Base-by-base conservation (phyloP, 2,329 filamentous ascomycete genomes). In the Albophoma yamanashiensis region DNA sequence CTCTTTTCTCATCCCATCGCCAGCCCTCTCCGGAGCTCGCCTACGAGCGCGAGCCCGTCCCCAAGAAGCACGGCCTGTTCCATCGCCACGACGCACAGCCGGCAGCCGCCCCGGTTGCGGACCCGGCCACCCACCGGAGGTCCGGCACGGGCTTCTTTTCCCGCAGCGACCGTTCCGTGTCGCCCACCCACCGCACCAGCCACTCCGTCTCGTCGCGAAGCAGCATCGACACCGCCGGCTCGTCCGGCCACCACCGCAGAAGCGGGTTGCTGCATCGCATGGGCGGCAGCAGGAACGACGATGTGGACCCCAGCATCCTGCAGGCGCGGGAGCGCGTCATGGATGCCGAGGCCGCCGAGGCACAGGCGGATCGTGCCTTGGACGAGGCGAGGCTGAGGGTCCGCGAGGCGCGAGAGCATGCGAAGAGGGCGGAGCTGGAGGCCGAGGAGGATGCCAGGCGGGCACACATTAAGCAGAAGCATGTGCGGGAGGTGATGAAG, bases 391-490 rank as follows among this genome's bases (percentile, higher is more conserved):
- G 82, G 58, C 67, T 77, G 59, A 81, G 82, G 1, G 87, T 88
- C 0, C 78, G 80, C 34, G 83, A 87, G 64, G 87, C 87, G 0
- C 76, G 82, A 39, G 85, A 85, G 55, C 80, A 89, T 62, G 83
- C 88, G 2, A 82, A 80, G 73, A 73, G 77, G 17, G 73, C 89
- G 4, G 87, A 89, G 76, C 70, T 78, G 58, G 87, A 89, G 74
- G 86, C 86, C 1, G 79, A 78, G 65, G 85, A 87, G 72, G 84
- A 88, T 68, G 82, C 86, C 2, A 75, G 85, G 27, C 71, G 81
- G 50, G 86, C 86, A 1, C 87, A 84, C 79, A 82, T 89, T 58
- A 89, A 89, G 80, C 80, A 87, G 72, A 77, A 79, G 58, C 83
- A 89, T 67, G 87, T 86, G 1, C 79, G 77, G 65, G 82, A 84